phyloP scores from a whole-genome alignment of 352 stramenopile species.

The Phytophthora quininea region DNA sequence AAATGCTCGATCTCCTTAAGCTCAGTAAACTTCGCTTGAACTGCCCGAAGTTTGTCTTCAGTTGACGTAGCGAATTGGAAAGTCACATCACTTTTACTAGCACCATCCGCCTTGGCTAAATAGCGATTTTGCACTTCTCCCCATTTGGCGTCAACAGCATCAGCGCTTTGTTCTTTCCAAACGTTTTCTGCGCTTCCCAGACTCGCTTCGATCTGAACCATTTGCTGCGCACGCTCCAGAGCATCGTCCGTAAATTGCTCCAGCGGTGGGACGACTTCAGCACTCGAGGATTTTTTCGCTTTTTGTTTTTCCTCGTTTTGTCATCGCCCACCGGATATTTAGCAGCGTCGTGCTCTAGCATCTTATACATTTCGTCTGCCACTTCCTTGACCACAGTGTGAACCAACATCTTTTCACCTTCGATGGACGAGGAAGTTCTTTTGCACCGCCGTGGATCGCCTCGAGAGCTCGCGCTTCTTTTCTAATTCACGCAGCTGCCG shows the following conservation, averaged over 20 bases:
- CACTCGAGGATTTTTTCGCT: constrained; percentile 58
- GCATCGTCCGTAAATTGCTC: constrained; percentile 66
- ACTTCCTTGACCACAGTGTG: constrained; percentile 47
- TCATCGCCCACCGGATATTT: constrained; percentile 47
- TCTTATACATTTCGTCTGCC: constrained; percentile 64
- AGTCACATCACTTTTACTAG: constrained; percentile 26
- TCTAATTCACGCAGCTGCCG: constrained; percentile 51
- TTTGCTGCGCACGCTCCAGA: constrained; percentile 69
- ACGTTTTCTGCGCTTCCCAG: constrained; percentile 39
- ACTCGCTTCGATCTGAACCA: constrained; percentile 83
- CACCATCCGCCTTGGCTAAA: constrained; percentile 34
- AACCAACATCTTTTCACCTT: constrained; percentile 64
- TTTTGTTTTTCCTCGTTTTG: constrained; percentile 61
- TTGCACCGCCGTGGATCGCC: constrained; percentile 75
- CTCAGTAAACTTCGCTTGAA: constrained; percentile 65
- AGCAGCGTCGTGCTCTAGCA: constrained; percentile 71
- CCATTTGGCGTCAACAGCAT: constrained; percentile 41
- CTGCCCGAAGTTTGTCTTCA: constrained; percentile 53
- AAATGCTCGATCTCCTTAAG: constrained; percentile 68
- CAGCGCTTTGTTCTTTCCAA: constrained; percentile 42
- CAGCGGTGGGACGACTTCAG: constrained; percentile 31
- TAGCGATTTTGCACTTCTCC: constrained; percentile 43
- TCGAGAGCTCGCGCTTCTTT: constrained; percentile 62
- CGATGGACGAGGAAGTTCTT: constrained; percentile 67
- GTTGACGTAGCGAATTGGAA: constrained; percentile 52